These are phyloP conservation scores for Acer negundo DNA, from an alignment of 345 rosid species.

Conservation along the genomic window DNA sequence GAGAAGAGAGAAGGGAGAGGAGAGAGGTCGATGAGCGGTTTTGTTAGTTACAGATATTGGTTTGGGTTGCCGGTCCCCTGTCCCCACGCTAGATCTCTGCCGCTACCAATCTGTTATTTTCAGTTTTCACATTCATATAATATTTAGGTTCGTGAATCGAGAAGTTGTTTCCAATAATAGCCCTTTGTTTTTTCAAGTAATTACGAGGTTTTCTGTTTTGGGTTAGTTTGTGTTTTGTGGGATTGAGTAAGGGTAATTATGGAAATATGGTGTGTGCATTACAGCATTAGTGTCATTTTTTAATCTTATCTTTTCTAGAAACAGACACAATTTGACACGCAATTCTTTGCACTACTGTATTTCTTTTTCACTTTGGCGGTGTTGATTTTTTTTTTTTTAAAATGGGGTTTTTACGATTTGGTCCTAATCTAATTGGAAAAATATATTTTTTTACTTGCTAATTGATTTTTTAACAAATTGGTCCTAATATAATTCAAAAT, in stretches of 20 bases:
- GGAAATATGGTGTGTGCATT: not conserved
- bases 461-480: no score
- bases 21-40: not conserved
- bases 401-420: no score
- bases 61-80: not conserved
- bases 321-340: not conserved
- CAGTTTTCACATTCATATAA: no score
- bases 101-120: not conserved
- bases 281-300: no score
- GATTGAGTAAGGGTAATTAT: not conserved
- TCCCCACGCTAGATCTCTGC: not conserved
- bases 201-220: not conserved
- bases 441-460: no score
- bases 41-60: conserved; percentile 5
- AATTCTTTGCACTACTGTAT: not conserved
- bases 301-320: not conserved
- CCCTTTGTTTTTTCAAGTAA: not conserved
- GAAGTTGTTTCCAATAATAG: not conserved
- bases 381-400: no score
- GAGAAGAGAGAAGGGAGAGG: not conserved
- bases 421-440: no score
- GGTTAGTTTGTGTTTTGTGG: not conserved
- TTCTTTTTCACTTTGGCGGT: not conserved
- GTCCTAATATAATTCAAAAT: no score
- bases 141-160: not conserved